These are phyloP conservation scores for Spinacia oleracea DNA, from an alignment of 179 eudicot species.

Conservation along the genomic window DNA sequence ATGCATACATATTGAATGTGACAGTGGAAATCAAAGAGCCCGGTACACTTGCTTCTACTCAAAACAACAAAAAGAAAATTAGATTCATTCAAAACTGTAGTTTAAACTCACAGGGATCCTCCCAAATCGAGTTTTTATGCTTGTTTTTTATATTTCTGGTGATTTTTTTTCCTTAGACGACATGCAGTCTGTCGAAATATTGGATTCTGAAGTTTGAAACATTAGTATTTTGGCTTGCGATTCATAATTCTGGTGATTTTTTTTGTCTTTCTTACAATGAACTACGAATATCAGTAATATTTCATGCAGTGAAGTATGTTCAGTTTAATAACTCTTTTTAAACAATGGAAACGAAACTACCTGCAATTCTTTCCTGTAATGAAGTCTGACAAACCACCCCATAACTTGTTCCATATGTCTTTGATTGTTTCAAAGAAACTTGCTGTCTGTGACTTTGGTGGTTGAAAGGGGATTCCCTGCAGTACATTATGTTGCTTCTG, in stretches of 20 bases:
- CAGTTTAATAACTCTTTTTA: not conserved
- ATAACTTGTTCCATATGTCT: constrained; percentile 62
- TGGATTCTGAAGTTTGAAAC: too few relatives aligned
- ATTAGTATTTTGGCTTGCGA: not conserved
- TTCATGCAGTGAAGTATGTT: not conserved
- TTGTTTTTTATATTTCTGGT: not conserved
- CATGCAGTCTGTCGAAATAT: too few relatives aligned
- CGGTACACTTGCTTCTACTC: constrained; percentile 69
- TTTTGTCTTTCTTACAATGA: not conserved
- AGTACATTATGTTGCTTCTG: constrained; percentile 1
- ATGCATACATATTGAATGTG: constrained; percentile 90
- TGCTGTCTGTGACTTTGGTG: constrained; percentile 51
- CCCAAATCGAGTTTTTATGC: not conserved
- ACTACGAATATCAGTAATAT: not conserved
- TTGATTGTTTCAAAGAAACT: constrained; percentile 70
- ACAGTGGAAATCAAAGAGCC: constrained; percentile 86
- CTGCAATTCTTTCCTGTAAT: constrained; percentile 85
- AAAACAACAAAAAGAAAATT: constrained; percentile 20
- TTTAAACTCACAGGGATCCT: not conserved
- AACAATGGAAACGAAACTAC: constrained; percentile 29
- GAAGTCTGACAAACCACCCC: constrained; percentile 72
- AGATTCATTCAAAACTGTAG: constrained; percentile 3
- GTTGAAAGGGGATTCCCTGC: constrained; percentile 65
- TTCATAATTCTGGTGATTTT: not conserved
- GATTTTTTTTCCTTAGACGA: not conserved